A percentile compares a stretch with the other conserved stretches of the same genome.
Conservation (phyloP, 441 rosid genomes). For the Omphalea diandra region DNA sequence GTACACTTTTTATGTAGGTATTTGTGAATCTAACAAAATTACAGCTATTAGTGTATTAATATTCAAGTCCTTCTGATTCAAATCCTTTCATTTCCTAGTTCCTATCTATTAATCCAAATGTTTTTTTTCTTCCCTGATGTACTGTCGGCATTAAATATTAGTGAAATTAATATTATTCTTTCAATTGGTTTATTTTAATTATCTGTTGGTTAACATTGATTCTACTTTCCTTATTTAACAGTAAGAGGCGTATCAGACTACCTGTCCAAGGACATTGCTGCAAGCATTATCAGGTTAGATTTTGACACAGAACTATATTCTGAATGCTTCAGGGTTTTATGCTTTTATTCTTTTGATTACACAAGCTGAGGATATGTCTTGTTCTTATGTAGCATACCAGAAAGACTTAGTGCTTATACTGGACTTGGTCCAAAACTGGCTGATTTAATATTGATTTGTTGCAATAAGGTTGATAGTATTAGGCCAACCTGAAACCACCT, state of each 20-base stretch:
- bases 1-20: too few relatives aligned
- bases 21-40: too few relatives aligned
- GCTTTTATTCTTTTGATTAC: too few relatives aligned
- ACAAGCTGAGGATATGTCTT: too few relatives aligned
- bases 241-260: background rate
- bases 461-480: background rate
- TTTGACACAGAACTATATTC: too few relatives aligned
- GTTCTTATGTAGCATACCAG: background rate
- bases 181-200: background rate
- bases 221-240: background rate
- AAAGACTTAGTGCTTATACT: background rate
- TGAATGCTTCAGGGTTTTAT: too few relatives aligned
- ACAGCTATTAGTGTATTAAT: too few relatives aligned
- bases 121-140: too few relatives aligned
- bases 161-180: background rate
- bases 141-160: too few relatives aligned
- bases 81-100: too few relatives aligned
- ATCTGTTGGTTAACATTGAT: background rate
- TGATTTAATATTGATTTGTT: background rate
- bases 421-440: background rate
- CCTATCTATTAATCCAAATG: too few relatives aligned
- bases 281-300: slow-evolving; percentile 5
- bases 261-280: slow-evolving; percentile 6
- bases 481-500: background rate
- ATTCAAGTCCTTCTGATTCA: too few relatives aligned